Evolutionary conservation across 495 filamentous ascomycete species (phyloP).

Genomic region (Pyronema domesticum): DNA sequence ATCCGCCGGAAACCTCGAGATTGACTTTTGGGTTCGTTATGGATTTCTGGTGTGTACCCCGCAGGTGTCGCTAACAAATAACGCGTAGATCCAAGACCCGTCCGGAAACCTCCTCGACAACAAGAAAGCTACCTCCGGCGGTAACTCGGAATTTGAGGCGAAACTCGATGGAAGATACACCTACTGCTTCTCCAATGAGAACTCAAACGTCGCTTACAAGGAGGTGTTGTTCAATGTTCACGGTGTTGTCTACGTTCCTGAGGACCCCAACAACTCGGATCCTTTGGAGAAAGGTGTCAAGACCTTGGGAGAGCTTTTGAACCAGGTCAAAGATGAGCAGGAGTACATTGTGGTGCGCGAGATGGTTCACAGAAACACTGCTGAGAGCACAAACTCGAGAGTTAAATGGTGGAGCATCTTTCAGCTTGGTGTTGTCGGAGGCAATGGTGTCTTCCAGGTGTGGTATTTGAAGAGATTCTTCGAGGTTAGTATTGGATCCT

Average conservation of each 20-base stretch:
- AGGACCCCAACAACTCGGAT: constrained; percentile 65
- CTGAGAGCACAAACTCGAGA: constrained; percentile 88
- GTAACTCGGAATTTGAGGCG: constrained; percentile 85
- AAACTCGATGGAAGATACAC: constrained; percentile 67
- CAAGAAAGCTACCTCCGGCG: constrained; percentile 63
- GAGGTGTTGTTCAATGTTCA: constrained; percentile 98
- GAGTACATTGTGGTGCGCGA: constrained; percentile 84
- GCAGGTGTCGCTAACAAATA: neutral
- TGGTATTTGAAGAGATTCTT: constrained; percentile 99
- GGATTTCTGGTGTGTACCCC: neutral
- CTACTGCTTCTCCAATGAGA: constrained; percentile 99
- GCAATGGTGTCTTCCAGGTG: constrained; percentile 91
- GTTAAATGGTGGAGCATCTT: constrained; percentile 99
- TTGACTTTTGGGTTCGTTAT: constrained; percentile 85
- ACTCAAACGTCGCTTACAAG: constrained; percentile 79
- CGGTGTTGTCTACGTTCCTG: constrained; percentile 91
- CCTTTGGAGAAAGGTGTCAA: constrained; percentile 86
- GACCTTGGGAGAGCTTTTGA: constrained; percentile 63
- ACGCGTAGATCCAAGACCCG: constrained; percentile 65
- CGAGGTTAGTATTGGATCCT: constrained; percentile 45
- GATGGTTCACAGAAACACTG: constrained; percentile 90
- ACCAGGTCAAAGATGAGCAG: constrained; percentile 92
- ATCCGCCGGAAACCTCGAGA: constrained; percentile 78
- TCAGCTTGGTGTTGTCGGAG: constrained; percentile 74
- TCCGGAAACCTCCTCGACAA: constrained; percentile 51